Conservation (phyloP, 495 filamentous ascomycete genomes). For the Aspergillus avenaceus region DNA sequence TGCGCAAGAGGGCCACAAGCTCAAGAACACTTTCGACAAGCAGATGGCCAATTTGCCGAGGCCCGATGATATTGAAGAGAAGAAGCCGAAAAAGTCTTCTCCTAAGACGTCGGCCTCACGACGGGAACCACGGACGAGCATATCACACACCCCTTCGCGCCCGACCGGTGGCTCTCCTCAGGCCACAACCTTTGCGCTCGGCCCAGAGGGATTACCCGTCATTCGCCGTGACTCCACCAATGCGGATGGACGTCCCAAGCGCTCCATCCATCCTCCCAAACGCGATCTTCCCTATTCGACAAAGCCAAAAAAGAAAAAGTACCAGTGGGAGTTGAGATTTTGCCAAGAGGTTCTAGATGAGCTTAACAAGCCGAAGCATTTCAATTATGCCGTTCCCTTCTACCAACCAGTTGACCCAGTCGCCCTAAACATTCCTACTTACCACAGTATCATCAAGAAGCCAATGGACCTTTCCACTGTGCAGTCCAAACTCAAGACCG, state of each 20-base stretch:
- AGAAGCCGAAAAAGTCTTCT: conserved; percentile 52
- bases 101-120: conserved; percentile 48
- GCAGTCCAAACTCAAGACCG: conserved; percentile 65
- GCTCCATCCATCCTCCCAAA: conserved; percentile 88
- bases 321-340: conserved; percentile 82
- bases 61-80: conserved; percentile 55
- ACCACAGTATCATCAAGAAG: conserved; percentile 89
- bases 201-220: conserved; percentile 79
- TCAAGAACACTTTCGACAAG: conserved; percentile 58
- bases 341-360: conserved; percentile 79
- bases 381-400: conserved; percentile 63
- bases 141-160: conserved; percentile 26
- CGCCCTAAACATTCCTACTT: conserved; percentile 87
- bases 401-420: conserved; percentile 85
- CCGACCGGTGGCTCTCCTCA: conserved; percentile 46
- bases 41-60: conserved; percentile 49
- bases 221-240: conserved; percentile 85
- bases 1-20: conserved; percentile 54
- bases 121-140: conserved; percentile 49
- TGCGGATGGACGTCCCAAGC: conserved; percentile 76
- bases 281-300: conserved; percentile 82
- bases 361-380: conserved; percentile 70
- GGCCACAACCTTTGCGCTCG: conserved; percentile 71
- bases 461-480: conserved; percentile 92
- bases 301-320: conserved; percentile 90